These are phyloP conservation scores for Sophora flavescens DNA, from an alignment of 306 rosid species.

Conservation along the genomic window DNA sequence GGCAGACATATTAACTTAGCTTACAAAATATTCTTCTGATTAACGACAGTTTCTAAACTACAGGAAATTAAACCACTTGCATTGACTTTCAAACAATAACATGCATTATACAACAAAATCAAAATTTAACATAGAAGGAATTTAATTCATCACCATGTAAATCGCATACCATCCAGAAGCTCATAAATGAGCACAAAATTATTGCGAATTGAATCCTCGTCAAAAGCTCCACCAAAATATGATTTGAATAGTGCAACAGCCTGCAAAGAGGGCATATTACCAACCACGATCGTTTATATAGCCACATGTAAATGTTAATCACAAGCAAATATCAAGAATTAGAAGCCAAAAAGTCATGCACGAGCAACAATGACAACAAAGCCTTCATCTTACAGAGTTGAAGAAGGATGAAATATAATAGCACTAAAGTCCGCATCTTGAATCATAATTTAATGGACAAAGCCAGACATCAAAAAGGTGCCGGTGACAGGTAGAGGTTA, in stretches of 20 bases:
- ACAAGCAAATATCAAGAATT: slow-evolving; percentile 9
- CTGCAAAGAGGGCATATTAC: slow-evolving; percentile 52
- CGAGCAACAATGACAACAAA: slow-evolving; percentile 20
- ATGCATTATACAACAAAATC: slow-evolving; percentile 18
- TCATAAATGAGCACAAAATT: slow-evolving; percentile 97
- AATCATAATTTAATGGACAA: slow-evolving; percentile 10
- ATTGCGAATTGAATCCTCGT: slow-evolving; percentile 98
- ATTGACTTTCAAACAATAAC: slow-evolving; percentile 21
- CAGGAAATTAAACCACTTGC: background rate
- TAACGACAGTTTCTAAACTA: background rate
- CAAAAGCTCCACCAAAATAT: slow-evolving; percentile 98
- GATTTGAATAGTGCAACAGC: slow-evolving; percentile 97
- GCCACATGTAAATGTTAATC: background rate
- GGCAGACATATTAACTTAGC: slow-evolving; percentile 25
- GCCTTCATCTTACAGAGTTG: background rate
- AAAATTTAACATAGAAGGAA: slow-evolving; percentile 19
- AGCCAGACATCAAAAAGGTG: slow-evolving; percentile 8
- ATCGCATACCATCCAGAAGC: slow-evolving; percentile 85
- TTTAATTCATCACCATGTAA: slow-evolving; percentile 23
- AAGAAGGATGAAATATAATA: background rate
- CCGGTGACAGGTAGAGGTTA: slow-evolving; percentile 23
- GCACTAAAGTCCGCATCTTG: slow-evolving; percentile 9
- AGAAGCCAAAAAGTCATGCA: slow-evolving; percentile 29
- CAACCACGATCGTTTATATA: slow-evolving; percentile 16
- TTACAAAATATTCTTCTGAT: slow-evolving; percentile 12